Conservation (phyloP, 129 eudicot species). For the Artemisia annua region DNA sequence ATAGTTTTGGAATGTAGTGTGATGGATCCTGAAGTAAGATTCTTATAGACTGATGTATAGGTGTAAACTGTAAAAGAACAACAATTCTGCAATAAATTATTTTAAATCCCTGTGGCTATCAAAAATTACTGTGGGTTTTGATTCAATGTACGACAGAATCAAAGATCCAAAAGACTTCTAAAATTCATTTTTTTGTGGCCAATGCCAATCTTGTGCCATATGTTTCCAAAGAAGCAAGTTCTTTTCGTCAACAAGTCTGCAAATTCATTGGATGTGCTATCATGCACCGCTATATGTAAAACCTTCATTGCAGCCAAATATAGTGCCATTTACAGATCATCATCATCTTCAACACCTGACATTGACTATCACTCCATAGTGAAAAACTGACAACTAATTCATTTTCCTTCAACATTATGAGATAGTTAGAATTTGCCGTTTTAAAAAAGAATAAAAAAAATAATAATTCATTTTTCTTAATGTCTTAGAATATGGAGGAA, state of each 20-base stretch:
- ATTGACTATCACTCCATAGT: constrained; percentile 45
- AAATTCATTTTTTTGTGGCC: too few species aligned
- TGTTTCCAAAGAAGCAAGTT: constrained; percentile 65
- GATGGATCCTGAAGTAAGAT: neutral
- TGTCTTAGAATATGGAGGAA: constrained; percentile 59
- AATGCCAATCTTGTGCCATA: too few species aligned
- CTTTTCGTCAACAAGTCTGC: constrained; percentile 66
- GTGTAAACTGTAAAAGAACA: constrained; percentile 18
- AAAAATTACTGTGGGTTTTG: neutral
- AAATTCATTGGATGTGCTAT: constrained; percentile 54
- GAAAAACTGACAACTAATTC: constrained; percentile 67
- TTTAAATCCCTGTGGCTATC: neutral
- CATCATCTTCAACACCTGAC: constrained; percentile 17
- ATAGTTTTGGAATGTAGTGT: constrained; percentile 12
- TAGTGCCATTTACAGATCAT: constrained; percentile 23
- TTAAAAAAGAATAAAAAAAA: too few species aligned
- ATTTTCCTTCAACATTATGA: constrained; percentile 24
- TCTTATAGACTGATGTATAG: constrained; percentile 17
- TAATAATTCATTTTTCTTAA: constrained; percentile 61
- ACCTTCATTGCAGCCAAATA: constrained; percentile 18
- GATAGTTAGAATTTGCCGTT: too few species aligned
- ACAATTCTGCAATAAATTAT: constrained; percentile 11
- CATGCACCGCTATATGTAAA: constrained; percentile 36
- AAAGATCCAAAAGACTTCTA: too few species aligned
- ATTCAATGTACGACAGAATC: too few species aligned